These are phyloP conservation scores for Solanum etuberosum DNA, from an alignment of 257 asterid species.

Conservation along the genomic window DNA sequence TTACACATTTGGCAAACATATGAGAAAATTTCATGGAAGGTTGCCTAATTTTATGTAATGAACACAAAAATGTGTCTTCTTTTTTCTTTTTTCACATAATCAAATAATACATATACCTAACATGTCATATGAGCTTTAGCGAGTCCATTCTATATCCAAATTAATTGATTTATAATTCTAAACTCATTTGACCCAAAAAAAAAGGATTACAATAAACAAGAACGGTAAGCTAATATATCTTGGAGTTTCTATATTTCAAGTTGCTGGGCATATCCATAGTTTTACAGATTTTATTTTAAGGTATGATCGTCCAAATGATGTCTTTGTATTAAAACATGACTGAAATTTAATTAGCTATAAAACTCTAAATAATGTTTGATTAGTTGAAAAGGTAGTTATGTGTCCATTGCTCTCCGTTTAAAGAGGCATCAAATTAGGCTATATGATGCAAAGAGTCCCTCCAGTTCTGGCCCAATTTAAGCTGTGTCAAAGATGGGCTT, in stretches of 20 bases:
- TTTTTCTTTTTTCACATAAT: no score
- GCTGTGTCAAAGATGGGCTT: background rate
- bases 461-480: background rate
- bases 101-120: no score
- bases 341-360: background rate
- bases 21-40: background rate
- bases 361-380: background rate
- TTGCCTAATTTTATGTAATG: no score
- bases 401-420: background rate
- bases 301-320: background rate
- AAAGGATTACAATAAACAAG: background rate
- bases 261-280: background rate
- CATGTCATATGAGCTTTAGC: background rate
- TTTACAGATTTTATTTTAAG: background rate
- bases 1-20: background rate
- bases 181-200: background rate
- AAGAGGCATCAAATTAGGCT: background rate
- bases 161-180: accelerated
- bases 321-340: background rate
- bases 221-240: background rate
- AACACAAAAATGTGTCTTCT: no score
- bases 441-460: background rate
- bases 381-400: background rate
- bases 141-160: background rate
- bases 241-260: background rate